phyloP scores from a whole-genome alignment of 2,329 filamentous ascomycete species.

The Aureobasidium sp. region DNA sequence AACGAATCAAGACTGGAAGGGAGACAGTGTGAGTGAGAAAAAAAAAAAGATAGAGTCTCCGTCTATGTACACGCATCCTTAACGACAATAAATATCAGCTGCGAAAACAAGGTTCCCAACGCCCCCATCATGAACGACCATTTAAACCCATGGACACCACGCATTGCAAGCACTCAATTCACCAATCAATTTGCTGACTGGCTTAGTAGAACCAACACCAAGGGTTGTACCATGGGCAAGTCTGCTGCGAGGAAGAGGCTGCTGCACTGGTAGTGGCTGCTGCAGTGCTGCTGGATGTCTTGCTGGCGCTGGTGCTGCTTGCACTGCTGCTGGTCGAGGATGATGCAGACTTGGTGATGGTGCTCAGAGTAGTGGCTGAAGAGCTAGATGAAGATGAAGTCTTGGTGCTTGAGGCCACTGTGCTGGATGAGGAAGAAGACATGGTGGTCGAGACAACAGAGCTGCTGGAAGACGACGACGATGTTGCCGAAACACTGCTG shows the following conservation, averaged over 20 bases:
- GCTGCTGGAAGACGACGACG: not conserved
- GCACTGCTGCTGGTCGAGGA: not conserved
- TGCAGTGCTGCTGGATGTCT: not conserved
- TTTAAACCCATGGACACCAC: not conserved
- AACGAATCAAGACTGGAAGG: too few species aligned
- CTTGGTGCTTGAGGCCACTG: not conserved
- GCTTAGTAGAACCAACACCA: not conserved
- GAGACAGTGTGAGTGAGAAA: too few species aligned
- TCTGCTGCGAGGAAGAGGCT: not conserved
- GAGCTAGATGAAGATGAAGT: constrained; percentile 8
- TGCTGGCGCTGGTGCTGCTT: not conserved
- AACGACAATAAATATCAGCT: not conserved
- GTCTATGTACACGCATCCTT: not conserved
- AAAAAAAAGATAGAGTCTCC: not conserved
- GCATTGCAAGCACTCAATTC: not conserved
- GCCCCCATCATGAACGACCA: not conserved
- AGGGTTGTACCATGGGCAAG: too few species aligned
- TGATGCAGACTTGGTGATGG: constrained; percentile 4
- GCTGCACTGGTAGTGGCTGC: not conserved
- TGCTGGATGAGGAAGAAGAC: constrained; percentile 8
- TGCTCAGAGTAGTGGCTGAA: not conserved
- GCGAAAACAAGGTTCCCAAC: not conserved
- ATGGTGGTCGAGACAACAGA: constrained; percentile 15
- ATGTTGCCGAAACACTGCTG: not conserved
- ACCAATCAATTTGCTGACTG: not conserved